These are phyloP conservation scores for Suhomyces atakaporum DNA, from an alignment of 1,139 yeast species.

Conservation along the genomic window DNA sequence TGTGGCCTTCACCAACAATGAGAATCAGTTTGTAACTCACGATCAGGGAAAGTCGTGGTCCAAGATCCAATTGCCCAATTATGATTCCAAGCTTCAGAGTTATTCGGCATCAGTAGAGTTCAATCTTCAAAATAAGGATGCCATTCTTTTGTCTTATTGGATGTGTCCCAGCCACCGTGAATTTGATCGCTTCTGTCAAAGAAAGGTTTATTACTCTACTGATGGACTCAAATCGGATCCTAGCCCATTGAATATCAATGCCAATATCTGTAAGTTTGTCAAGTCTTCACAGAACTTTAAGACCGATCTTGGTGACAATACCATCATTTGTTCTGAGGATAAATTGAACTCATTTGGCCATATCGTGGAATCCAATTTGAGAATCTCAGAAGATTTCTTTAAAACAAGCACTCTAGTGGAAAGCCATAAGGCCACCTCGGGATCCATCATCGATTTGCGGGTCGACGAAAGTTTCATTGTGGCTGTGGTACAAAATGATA, in stretches of 20 bases:
- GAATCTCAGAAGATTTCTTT: slow-evolving; percentile 59
- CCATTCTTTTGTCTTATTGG: slow-evolving; percentile 39
- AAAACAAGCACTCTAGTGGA: slow-evolving; percentile 25
- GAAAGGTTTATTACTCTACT: slow-evolving; percentile 47
- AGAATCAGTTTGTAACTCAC: slow-evolving; percentile 50
- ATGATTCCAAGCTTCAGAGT: not conserved
- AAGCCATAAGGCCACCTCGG: slow-evolving; percentile 31
- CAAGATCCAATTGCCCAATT: slow-evolving; percentile 29
- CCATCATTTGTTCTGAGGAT: slow-evolving; percentile 53
- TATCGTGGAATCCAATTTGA: slow-evolving; percentile 42
- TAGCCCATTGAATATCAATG: slow-evolving; percentile 33
- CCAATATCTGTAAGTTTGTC: slow-evolving; percentile 53
- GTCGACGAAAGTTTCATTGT: slow-evolving; percentile 56
- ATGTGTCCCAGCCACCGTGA: slow-evolving; percentile 35
- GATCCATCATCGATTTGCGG: slow-evolving; percentile 47
- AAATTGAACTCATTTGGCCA: slow-evolving; percentile 47
- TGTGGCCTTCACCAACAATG: slow-evolving; percentile 45
- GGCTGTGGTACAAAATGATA: slow-evolving; percentile 52
- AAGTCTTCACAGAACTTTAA: slow-evolving; percentile 42
- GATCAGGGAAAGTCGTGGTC: slow-evolving; percentile 65
- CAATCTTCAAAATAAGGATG: slow-evolving; percentile 32
- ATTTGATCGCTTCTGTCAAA: slow-evolving; percentile 31
- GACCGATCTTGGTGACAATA: slow-evolving; percentile 39
- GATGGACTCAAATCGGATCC: slow-evolving; percentile 55
- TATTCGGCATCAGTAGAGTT: slow-evolving; percentile 27